Base-by-base conservation (phyloP, 805 yeast species). In the Kodamaea laetipori region DNA sequence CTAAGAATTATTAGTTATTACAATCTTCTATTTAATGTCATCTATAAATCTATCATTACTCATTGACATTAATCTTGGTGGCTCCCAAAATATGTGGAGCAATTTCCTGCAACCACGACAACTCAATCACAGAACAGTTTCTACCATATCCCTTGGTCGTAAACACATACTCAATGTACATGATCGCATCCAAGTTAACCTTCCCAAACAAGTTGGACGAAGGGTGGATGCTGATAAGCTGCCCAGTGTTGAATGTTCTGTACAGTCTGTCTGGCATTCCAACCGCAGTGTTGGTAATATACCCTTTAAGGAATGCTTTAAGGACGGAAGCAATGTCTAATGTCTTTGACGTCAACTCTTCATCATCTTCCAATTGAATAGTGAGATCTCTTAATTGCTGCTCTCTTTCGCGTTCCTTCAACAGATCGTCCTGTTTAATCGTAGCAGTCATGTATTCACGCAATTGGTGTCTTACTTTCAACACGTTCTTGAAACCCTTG, bases 201-300 rank as follows among this genome's bases (percentile, higher is more conserved):
- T 78, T 77, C 5, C 97, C 96, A 64, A 92, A 94, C 31, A 94
- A 67, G 62, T 86, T 67, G 0, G 96, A 88, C 0, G 96, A 86
- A 0, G 98, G 98, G 58, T 92, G 98, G 8, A 92, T 81, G 39
- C 94, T 81, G 37, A 92, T 80, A 24, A 87, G 71, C 61, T 89
- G 97, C 18, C 96, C 96, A 1, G 86, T 80, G 21, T 84, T 69
- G 5, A 90, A 84, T 0, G 98, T 90, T 58, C 95, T 74, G 67
- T 84, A 94, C 3, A 96, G 85, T 56, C 97, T 76, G 62, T 94
- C 98, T 0, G 98, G 96, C 81, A 87, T 80, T 8, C 97, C 96
- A 13, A 94, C 79, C 0, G 99, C 99, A 0, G 96, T 83, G 61
- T 92, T 90, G 37, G 84, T 76, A n/a, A 88, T 76, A 54, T 76